These are phyloP conservation scores for Suhomyces faveliae DNA, from an alignment of 805 yeast genomes.

Conservation along the genomic window DNA sequence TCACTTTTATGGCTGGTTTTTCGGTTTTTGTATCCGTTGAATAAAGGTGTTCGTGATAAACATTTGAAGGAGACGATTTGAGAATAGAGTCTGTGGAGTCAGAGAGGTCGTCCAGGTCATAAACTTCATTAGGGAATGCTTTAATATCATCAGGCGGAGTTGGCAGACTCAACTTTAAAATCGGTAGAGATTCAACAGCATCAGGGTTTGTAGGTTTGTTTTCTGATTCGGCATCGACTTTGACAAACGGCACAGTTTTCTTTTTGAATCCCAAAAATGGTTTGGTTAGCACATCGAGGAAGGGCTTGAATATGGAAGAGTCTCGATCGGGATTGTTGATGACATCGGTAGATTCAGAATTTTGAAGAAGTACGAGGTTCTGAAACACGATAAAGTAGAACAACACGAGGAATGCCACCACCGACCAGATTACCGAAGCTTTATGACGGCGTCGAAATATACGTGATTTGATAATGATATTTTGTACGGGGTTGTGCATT, in stretches of 20 bases:
- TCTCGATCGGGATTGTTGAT: constrained; percentile 9
- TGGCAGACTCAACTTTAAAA: background rate
- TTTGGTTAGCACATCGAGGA: constrained; percentile 2
- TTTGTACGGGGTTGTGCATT: constrained; percentile 2
- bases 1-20: background rate
- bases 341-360: background rate
- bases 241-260: constrained; percentile 14
- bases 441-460: constrained; percentile 9
- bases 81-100: background rate
- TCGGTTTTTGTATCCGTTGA: background rate
- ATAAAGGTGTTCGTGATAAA: background rate
- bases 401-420: constrained; percentile 9
- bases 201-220: no score
- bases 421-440: constrained; percentile 1
- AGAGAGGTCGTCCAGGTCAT: background rate
- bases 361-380: constrained; percentile 7
- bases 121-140: background rate
- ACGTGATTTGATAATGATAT: constrained; percentile 3
- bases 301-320: constrained; percentile 2
- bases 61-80: background rate
- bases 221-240: background rate
- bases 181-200: background rate
- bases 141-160: background rate
- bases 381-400: constrained; percentile 9
- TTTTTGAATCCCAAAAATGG: background rate